A percentile compares a stretch with the other conserved stretches of the same genome.
phyloP scores from a whole-genome alignment of 2,329 filamentous ascomycete genomes.

The Trichoderma guizhouense region DNA sequence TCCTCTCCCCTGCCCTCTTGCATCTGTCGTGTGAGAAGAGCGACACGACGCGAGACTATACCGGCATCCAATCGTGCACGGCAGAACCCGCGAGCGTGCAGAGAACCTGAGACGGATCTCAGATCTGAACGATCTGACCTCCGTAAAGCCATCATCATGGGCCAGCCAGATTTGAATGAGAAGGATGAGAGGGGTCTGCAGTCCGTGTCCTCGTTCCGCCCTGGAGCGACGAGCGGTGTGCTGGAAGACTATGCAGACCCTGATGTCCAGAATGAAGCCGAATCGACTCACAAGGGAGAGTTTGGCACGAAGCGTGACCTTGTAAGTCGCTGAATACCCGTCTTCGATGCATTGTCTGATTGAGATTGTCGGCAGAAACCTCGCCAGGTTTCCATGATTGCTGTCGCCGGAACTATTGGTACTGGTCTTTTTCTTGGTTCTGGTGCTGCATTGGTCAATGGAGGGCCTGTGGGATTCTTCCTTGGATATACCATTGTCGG shows the following conservation, averaged over 20 bases:
- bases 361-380: slow-evolving; percentile 17
- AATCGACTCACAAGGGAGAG: slow-evolving; percentile 19
- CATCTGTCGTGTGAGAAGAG: background rate
- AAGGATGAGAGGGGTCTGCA: slow-evolving; percentile 8
- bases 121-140: background rate
- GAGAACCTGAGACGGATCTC: background rate
- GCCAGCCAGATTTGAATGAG: background rate
- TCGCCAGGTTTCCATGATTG: slow-evolving; percentile 34
- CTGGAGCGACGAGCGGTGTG: background rate
- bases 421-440: slow-evolving; percentile 28
- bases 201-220: slow-evolving; percentile 10
- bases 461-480: slow-evolving; percentile 20
- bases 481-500: slow-evolving; percentile 20
- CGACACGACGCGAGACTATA: background rate
- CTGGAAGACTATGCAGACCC: slow-evolving; percentile 11
- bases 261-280: slow-evolving; percentile 15
- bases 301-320: slow-evolving; percentile 20
- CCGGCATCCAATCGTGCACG: background rate
- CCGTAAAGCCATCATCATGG: background rate
- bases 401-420: slow-evolving; percentile 40
- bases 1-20: background rate
- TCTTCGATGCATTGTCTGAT: background rate
- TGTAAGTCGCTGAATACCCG: background rate
- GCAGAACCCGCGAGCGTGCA: background rate
- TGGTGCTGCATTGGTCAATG: slow-evolving; percentile 20